These are phyloP conservation scores for Casuarina glauca DNA, from an alignment of 306 rosid genomes.

Conservation along the genomic window DNA sequence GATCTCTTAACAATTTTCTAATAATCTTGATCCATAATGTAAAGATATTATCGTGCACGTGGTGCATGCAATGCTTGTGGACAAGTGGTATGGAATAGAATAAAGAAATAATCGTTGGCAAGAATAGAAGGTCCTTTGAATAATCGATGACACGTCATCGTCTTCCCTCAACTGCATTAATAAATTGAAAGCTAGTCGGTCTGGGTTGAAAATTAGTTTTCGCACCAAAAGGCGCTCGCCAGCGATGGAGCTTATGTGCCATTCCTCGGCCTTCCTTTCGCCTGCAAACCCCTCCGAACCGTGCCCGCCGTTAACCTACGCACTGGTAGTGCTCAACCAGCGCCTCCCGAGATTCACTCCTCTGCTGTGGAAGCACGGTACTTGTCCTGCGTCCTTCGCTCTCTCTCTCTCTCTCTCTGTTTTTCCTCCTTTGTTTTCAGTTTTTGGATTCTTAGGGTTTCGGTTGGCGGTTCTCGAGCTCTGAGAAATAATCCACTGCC, in stretches of 20 bases:
- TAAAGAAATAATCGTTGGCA: too few species aligned
- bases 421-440: neutral
- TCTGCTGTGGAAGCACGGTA: conserved; percentile 88
- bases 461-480: neutral
- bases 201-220: neutral
- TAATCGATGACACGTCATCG: neutral
- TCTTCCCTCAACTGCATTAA: neutral
- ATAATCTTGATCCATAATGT: too few species aligned
- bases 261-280: conserved; percentile 71
- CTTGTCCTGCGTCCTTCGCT: conserved; percentile 8
- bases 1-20: too few species aligned
- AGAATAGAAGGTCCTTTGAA: too few species aligned
- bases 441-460: neutral
- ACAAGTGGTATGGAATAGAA: too few species aligned
- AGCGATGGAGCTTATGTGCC: conserved; percentile 56
- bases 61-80: too few species aligned
- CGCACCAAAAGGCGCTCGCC: neutral
- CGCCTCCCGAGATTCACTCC: conserved; percentile 77
- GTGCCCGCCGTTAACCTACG: conserved; percentile 36
- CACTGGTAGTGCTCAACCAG: conserved; percentile 81
- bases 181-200: too few species aligned
- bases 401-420: neutral
- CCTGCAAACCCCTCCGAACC: conserved; percentile 33
- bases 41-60: too few species aligned
- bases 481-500: conserved; percentile 14